Conservation (phyloP, 2,329 filamentous ascomycete genomes). For the Orbilia blumenaviensis region DNA sequence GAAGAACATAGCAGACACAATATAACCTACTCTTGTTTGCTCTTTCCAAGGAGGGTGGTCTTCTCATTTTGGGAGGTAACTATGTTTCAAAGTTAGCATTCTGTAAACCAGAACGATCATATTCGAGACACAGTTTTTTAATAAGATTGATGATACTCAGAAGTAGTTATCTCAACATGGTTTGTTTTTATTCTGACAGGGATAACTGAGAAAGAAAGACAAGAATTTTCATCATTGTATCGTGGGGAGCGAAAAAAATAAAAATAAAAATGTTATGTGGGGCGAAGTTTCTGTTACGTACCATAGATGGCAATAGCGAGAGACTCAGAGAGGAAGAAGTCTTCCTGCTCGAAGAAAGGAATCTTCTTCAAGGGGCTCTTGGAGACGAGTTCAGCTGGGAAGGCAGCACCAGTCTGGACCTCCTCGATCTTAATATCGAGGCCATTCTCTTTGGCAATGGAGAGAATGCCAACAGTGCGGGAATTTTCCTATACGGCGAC, state of each 20-base stretch:
- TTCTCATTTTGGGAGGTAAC: conserved; percentile 99
- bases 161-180: conserved; percentile 90
- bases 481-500: conserved; percentile 75
- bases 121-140: conserved; percentile 50
- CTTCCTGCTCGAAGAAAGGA: conserved; percentile 88
- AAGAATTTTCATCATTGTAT: conserved; percentile 53
- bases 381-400: conserved; percentile 67
- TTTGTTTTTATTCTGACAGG: conserved; percentile 83
- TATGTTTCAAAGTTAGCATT: conserved; percentile 61
- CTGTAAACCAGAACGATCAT: background rate
- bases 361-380: conserved; percentile 92
- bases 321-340: conserved; percentile 86
- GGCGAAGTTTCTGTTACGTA: conserved; percentile 68
- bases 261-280: conserved; percentile 53
- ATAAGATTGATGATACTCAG: conserved; percentile 67
- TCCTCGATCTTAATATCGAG: conserved; percentile 87
- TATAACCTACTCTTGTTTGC: conserved; percentile 90
- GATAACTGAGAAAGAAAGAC: conserved; percentile 73
- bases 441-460: conserved; percentile 96
- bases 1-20: too few relatives aligned
- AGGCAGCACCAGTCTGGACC: conserved; percentile 68
- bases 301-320: conserved; percentile 98
- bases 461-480: conserved; percentile 86
- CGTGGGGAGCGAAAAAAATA: too few relatives aligned
- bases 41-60: conserved; percentile 98